phyloP scores from a whole-genome alignment of 352 stramenopile genomes.

The Phytophthora aleatoria region DNA sequence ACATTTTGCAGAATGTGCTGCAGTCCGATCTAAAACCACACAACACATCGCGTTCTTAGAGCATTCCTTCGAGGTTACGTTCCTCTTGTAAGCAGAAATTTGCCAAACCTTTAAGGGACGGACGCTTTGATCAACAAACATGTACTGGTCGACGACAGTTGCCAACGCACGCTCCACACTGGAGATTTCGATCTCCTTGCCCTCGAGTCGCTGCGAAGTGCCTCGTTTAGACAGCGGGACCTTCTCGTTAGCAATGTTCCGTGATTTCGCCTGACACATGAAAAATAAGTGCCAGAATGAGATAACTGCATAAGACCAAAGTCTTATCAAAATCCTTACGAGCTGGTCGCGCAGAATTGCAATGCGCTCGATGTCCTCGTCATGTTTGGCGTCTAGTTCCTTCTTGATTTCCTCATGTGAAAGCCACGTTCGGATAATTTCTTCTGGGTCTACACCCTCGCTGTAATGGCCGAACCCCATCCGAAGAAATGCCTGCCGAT shows the following conservation, averaged over 20 bases:
- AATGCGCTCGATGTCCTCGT: conserved; percentile 62
- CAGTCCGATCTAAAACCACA: conserved; percentile 61
- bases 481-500: conserved; percentile 65
- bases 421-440: conserved; percentile 69
- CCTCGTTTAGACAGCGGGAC: conserved; percentile 65
- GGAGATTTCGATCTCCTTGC: conserved; percentile 72
- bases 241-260: conserved; percentile 51
- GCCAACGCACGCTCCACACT: conserved; percentile 60
- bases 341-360: conserved; percentile 58
- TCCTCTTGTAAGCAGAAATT: background rate
- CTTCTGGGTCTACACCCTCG: conserved; percentile 63
- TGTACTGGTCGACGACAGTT: conserved; percentile 82
- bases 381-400: conserved; percentile 70
- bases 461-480: conserved; percentile 67
- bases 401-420: conserved; percentile 71
- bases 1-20: conserved; percentile 84
- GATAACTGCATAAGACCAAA: background rate
- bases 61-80: background rate
- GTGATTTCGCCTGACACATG: conserved; percentile 44
- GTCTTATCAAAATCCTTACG: conserved; percentile 33
- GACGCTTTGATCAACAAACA: conserved; percentile 82
- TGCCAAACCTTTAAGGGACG: conserved; percentile 70
- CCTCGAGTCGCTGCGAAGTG: conserved; percentile 70
- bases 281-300: background rate
- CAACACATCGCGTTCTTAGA: background rate